Percentiles rank a stretch among this genome's conserved stretches.
Evolutionary conservation across 257 asterid genomes (phyloP).

Genomic region (Ilex aquifolium): DNA sequence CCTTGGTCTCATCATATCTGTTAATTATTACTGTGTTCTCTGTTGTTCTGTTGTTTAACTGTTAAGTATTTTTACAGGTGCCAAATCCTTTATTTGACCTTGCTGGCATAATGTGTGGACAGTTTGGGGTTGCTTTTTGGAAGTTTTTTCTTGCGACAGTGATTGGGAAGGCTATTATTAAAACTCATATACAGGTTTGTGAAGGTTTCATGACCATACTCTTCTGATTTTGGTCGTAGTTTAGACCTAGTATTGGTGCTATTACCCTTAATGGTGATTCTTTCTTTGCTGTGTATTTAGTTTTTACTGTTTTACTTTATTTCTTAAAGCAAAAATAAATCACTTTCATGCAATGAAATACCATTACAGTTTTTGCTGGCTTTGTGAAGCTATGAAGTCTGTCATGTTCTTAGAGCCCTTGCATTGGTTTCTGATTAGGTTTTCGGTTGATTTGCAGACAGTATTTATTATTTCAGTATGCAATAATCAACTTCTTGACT

Average conservation of each 20-base stretch:
- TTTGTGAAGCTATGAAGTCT: background rate
- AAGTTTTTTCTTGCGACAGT: conserved; percentile 78
- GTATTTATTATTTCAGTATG: conserved; percentile 76
- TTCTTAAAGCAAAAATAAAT: too few relatives aligned
- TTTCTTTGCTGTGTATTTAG: too few relatives aligned
- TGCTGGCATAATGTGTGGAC: conserved; percentile 98
- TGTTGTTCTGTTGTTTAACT: conserved; percentile 8
- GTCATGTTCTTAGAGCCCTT: background rate
- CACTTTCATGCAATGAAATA: too few relatives aligned
- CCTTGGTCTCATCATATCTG: background rate
- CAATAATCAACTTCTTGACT: conserved; percentile 90
- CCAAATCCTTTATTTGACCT: conserved; percentile 97
- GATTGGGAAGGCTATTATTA: conserved; percentile 86
- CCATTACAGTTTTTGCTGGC: background rate
- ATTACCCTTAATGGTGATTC: too few relatives aligned
- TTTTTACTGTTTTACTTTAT: too few relatives aligned
- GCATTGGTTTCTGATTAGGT: conserved; percentile 7
- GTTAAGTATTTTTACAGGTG: conserved; percentile 37
- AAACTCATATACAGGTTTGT: conserved; percentile 88
- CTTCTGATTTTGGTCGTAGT: too few relatives aligned
- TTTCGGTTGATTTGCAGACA: conserved; percentile 44
- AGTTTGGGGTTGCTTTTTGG: conserved; percentile 90
- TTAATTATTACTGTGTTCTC: background rate
- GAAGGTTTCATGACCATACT: too few relatives aligned
- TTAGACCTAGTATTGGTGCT: too few relatives aligned